Evolutionary conservation across 345 rosid species (phyloP), one percentile per base, ranked within the genome.

Genomic region (Citrus cavaleriei): DNA sequence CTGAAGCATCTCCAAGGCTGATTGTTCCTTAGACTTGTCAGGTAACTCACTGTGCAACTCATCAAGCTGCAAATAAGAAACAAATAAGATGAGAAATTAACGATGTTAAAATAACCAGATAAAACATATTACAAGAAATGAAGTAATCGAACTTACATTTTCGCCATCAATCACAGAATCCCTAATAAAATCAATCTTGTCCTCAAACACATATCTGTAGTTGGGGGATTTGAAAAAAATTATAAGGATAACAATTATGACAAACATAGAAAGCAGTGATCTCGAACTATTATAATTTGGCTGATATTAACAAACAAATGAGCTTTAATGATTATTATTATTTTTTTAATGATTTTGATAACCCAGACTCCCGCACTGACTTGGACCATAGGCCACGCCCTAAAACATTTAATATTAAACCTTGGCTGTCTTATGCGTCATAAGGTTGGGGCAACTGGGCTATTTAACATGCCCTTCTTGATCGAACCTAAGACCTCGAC

Each of bases 111-210:
- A 67, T 72, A 51, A 74, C 34, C 37, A 65, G 37, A 70, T 16
- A 75, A 68, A 10, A 16, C 34, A 51, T 30, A 13, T 35, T 25
- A 74, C 28, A n/a, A 73, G 67, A 34, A 73, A 68, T 22, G 77
- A 16, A 77, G 28, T 37, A 70, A 54, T 77, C 6, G 75, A 79
- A 77, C 84, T 80, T 88, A 91, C 98, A 83, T 89, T 88, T 78
- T 92, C 99, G 77, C 98, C 99, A 75, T 87, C 91, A 87, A 94
- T 87, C 58, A 92, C 97, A 51, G 92, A 87, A 75, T 91, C 93
- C 91, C 87, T 91, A 78, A 96, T 87, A 81, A 96, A 96, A 34
- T 89, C 94, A 81, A 96, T 96, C 88, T 96, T 97, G 85, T 96
- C 97, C 88, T 94, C 99, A 77, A 96, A 96, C 80, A 93, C 97